These are phyloP conservation scores for Antitrichia curtipendula DNA, from an alignment of 225 moss, liverwort and hornwort species.

Conservation along the genomic window DNA sequence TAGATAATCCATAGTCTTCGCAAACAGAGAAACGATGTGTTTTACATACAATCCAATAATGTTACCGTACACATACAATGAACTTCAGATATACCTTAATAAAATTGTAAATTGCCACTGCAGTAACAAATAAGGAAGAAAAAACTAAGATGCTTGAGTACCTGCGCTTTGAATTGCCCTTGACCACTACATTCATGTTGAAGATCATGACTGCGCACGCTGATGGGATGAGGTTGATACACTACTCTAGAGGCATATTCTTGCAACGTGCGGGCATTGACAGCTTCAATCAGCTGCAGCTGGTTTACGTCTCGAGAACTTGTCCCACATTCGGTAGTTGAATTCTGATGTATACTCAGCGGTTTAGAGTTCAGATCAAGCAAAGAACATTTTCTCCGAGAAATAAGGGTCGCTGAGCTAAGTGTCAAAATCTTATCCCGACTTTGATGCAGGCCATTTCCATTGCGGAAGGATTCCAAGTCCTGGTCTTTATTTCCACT, in stretches of 20 bases:
- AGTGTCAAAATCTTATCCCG: background rate
- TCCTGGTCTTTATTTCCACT: background rate
- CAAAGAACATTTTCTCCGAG: background rate
- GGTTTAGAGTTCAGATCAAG: slow-evolving; percentile 21
- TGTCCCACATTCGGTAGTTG: background rate
- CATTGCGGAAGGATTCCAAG: background rate
- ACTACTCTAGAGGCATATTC: background rate
- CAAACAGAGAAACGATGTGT: background rate
- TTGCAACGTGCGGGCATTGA: slow-evolving; percentile 2
- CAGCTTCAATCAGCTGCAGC: slow-evolving; percentile 3
- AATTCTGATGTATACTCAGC: background rate
- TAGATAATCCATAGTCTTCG: background rate
- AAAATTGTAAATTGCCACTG: background rate
- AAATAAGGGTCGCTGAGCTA: background rate
- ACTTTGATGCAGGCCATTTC: background rate
- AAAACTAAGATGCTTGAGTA: background rate
- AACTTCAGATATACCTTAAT: background rate
- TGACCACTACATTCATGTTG: background rate
- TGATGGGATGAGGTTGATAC: slow-evolving; percentile 28
- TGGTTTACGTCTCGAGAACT: background rate
- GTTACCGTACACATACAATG: background rate
- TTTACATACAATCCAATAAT: background rate
- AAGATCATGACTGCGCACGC: slow-evolving; percentile 9
- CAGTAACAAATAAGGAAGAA: background rate
- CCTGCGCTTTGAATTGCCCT: slow-evolving; percentile 11